Evolutionary conservation across 176 grass and related monocot species (phyloP), one percentile per base, ranked within the genome.

Genomic region (Aegilops speltoides): DNA sequence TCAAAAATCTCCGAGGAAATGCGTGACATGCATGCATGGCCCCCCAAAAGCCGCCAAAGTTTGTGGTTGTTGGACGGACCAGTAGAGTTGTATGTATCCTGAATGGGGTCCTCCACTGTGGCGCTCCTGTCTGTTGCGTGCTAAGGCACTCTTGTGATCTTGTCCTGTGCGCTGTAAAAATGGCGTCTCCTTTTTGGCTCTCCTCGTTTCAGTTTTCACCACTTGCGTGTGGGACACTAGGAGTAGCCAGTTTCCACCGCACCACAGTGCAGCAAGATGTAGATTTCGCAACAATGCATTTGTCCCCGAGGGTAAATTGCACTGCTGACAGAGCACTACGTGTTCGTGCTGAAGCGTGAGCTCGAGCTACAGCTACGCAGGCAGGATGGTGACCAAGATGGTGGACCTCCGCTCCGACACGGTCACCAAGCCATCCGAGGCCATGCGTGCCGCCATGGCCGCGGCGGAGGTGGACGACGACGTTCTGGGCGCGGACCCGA

Each of bases 361-460:
- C 11, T 50, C 13, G 52, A 24, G 31, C 56, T 25, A 25, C 43
- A 46, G 43, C 11, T 52, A 52, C 16, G 50, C 5, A 54, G 50
- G 22, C 6, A 61, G 20, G 43, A 94, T 99, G 94, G 87, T 90
- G 90, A 81, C 76, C 32, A 91, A 91, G 75, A 83, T 80, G 32
- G 90, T 99, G 46, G 97, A 99, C 82, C 92, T 99, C 8, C 93
- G 97, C 23, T 99, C 97, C 1, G 97, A 99, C 82, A 99, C 94
- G 9, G 97, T 99, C 2, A 99, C 97, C 10, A 99, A 99, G 84
- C 94, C 97, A 6, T 76, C 87, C 3, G 94, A 99, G 29, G 77
- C 87, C 1, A 99, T 99, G 97, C 88, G 97, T 3, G 82, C 82
- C 4, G 97, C 97, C 74, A 99, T 99, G 97, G 92, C 97, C 26